Evolutionary conservation across 2,329 filamentous ascomycete species (phyloP).

Genomic region (Fusarium brachygibbosum): DNA sequence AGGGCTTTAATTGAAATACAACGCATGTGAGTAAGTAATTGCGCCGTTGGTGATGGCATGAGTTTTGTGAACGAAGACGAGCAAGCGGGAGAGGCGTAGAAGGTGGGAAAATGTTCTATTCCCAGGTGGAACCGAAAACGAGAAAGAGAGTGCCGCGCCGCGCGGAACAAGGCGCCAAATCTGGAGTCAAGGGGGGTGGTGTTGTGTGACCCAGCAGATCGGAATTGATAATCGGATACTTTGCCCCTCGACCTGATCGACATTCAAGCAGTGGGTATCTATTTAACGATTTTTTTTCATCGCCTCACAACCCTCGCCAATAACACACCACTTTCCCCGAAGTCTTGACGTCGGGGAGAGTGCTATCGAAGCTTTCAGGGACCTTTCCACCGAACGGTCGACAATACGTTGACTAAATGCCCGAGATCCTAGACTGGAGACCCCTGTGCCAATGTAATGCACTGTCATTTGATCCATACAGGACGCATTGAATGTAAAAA

Average conservation of each 20-base stretch:
- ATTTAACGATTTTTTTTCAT: slow-evolving; percentile 25
- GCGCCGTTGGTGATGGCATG: neutral
- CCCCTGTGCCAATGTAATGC: slow-evolving; percentile 17
- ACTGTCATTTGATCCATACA: slow-evolving; percentile 42
- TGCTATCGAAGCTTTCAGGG: slow-evolving; percentile 29
- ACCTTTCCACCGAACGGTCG: slow-evolving; percentile 8
- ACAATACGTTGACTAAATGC: slow-evolving; percentile 28
- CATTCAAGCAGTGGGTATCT: slow-evolving; percentile 25
- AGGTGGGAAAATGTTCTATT: slow-evolving; percentile 1
- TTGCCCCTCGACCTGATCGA: slow-evolving; percentile 27
- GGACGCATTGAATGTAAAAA: slow-evolving; percentile 41
- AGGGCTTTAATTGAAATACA: slow-evolving; percentile 26
- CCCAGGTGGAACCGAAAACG: slow-evolving; percentile 42
- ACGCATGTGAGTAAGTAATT: slow-evolving; percentile 13
- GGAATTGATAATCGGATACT: slow-evolving; percentile 42
- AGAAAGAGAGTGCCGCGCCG: slow-evolving; percentile 28
- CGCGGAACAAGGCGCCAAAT: slow-evolving; percentile 27
- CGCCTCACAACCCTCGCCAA: slow-evolving; percentile 5
- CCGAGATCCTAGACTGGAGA: slow-evolving; percentile 27
- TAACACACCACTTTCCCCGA: slow-evolving; percentile 33
- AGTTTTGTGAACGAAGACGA: slow-evolving; percentile 19
- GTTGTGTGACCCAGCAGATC: slow-evolving; percentile 33
- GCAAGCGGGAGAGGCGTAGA: slow-evolving; percentile 23
- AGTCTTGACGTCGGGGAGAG: slow-evolving; percentile 28
- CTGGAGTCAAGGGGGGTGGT: slow-evolving; percentile 20